phyloP scores from a whole-genome alignment of 179 eudicot genomes.

The Vitellaria paradoxa region DNA sequence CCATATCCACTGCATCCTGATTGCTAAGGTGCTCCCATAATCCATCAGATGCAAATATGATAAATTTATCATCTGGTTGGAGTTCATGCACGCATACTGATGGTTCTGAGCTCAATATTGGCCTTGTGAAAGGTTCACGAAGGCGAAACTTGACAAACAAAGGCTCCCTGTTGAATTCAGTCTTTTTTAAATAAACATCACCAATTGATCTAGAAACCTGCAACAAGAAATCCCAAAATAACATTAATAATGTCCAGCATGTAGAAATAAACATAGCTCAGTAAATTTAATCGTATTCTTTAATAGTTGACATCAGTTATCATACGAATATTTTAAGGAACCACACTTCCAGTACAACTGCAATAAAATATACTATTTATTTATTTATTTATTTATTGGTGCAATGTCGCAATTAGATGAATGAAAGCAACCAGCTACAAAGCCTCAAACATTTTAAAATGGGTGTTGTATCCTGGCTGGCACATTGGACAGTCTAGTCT shows the following conservation, averaged over 20 bases:
- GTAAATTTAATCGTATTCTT: not conserved
- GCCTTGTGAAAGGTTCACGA: conserved; percentile 53
- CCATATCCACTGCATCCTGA: no score
- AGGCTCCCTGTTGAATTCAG: conserved; percentile 66
- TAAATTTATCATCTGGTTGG: conserved; percentile 55
- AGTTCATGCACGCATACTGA: conserved; percentile 48
- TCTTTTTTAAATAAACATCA: conserved; percentile 54
- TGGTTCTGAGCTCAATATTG: conserved; percentile 64
- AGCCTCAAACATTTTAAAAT: no score
- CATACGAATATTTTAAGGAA: not conserved
- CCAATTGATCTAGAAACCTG: conserved; percentile 72
- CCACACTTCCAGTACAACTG: not conserved
- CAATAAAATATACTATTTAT: not conserved
- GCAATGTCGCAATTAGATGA: not conserved
- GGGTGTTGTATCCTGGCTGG: no score
- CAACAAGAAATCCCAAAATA: not conserved
- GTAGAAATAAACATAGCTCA: not conserved
- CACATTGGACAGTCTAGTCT: no score
- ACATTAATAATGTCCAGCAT: not conserved
- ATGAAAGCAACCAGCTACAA: not conserved
- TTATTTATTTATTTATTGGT: not conserved
- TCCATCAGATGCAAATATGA: conserved; percentile 19
- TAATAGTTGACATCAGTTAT: not conserved
- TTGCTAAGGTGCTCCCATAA: conserved; percentile 64
- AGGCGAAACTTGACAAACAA: conserved; percentile 54